Conservation (phyloP, 257 asterid genomes). For the Solanum appendiculatum region DNA sequence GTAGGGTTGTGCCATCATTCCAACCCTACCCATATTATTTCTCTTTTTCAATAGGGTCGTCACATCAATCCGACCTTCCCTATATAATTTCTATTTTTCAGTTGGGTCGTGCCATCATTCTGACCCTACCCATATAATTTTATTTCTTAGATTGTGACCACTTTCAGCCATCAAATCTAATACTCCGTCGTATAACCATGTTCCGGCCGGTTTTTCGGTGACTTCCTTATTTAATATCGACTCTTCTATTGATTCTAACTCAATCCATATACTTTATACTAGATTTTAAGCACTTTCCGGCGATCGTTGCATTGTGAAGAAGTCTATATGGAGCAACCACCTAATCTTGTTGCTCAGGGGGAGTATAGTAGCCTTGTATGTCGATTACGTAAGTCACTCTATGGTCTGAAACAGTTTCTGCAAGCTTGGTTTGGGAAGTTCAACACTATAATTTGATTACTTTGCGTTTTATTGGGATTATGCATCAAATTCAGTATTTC, state of each 20-base stretch:
- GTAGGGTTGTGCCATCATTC: too few species aligned
- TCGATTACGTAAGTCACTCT: neutral
- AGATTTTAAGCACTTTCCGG: neutral
- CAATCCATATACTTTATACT: neutral
- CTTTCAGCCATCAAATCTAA: neutral
- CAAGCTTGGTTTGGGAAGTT: neutral
- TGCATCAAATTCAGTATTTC: neutral
- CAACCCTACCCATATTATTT: too few species aligned
- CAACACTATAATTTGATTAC: neutral
- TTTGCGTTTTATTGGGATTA: neutral
- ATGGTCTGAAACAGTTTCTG: too few species aligned
- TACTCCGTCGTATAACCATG: too few species aligned
- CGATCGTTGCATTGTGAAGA: neutral
- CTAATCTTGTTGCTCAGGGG: too few species aligned
- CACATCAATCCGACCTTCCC: too few species aligned
- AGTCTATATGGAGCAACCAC: too few species aligned
- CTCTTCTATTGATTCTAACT: neutral
- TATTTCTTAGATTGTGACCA: neutral
- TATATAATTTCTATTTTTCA: too few species aligned
- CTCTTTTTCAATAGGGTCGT: too few species aligned
- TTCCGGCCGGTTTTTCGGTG: too few species aligned
- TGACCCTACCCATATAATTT: too few species aligned
- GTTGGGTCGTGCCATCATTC: too few species aligned
- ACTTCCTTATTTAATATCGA: neutral
- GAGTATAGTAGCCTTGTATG: neutral